Base-by-base conservation (phyloP, 768 basidiomycete species). In the Candolleomyces efflorescens region DNA sequence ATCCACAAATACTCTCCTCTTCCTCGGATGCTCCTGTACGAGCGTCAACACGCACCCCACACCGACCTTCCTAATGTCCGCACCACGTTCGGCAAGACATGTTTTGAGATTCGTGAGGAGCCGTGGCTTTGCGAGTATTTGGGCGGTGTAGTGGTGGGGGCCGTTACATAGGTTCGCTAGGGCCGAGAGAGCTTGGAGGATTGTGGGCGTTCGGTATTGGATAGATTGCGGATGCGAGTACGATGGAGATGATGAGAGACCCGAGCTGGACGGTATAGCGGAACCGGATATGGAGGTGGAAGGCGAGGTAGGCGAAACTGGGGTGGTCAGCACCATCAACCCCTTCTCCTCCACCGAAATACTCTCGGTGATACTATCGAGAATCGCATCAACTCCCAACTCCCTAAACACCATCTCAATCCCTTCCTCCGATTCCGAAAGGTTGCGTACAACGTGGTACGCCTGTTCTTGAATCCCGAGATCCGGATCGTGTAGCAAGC, bases 91-190 rank as follows among this genome's bases (percentile, higher is more conserved):
- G 0, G 82, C 78, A n/a, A 91, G 78, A 44, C 82, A 83, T 5
- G 66, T 61, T 17, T 81, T 81, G 0, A 92, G 71, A 1, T 81
- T 75, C 11, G 67, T 65, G 3, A 91, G 78, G 5, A 91, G 72
- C 5, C 72, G 71, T 0, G 80, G 72, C 56, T 84, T 76, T 0
- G 72, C 64, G n/a, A 85, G 71, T 36, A 92, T 80, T 20, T 73
- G 68, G 41, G 74, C 73, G 56, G 85, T 86, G 45, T 82, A 77
- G 13, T 71, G 67, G 0, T 76, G 67, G 2, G 73, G 68, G 38
- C 84, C 84, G 66, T 90, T 90, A 37, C 83, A 78, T 13, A 92
- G 73, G 67, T 92, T 91, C 0, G 85, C 85, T 0, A 91, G 78
- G 2, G 83, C 71, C 64, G 75, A 82, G 0, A 86, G 78, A 0